Percentiles rank a stretch among this genome's conserved stretches.
Evolutionary conservation across 2,329 filamentous ascomycete species (phyloP).

Genomic region (Nannizziopsis arthrosporioides): DNA sequence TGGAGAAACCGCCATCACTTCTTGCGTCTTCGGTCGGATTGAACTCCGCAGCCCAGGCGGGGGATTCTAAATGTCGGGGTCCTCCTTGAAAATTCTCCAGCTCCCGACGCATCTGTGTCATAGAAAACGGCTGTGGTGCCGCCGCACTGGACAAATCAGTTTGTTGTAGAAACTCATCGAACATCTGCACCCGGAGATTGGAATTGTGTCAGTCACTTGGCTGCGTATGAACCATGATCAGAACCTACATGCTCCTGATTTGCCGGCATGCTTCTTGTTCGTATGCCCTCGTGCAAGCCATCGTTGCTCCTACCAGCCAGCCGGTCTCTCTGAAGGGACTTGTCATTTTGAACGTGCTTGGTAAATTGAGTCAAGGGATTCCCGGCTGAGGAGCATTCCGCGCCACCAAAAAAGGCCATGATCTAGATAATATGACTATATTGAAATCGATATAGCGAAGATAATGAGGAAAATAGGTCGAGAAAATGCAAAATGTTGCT

Average conservation of each 20-base stretch:
- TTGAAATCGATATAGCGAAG: background rate
- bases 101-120: slow-evolving; percentile 56
- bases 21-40: slow-evolving; percentile 51
- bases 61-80: slow-evolving; percentile 42
- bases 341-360: slow-evolving; percentile 94
- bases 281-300: slow-evolving; percentile 62
- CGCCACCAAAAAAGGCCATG: slow-evolving; percentile 94
- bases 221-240: background rate
- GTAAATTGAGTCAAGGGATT: slow-evolving; percentile 96
- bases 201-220: background rate
- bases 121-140: slow-evolving; percentile 48
- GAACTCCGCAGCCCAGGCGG: slow-evolving; percentile 54
- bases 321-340: slow-evolving; percentile 82
- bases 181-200: slow-evolving; percentile 49
- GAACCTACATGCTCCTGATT: slow-evolving; percentile 58
- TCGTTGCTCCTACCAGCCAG: slow-evolving; percentile 64
- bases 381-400: slow-evolving; percentile 90
- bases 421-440: background rate
- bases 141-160: slow-evolving; percentile 49
- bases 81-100: slow-evolving; percentile 43
- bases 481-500: background rate
- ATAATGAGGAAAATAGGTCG: background rate
- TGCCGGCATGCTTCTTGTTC: slow-evolving; percentile 55
- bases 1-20: slow-evolving; percentile 61
- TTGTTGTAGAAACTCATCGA: slow-evolving; percentile 86